Conservation (phyloP, 352 stramenopile genomes). For the Globisporangium barbulae region DNA sequence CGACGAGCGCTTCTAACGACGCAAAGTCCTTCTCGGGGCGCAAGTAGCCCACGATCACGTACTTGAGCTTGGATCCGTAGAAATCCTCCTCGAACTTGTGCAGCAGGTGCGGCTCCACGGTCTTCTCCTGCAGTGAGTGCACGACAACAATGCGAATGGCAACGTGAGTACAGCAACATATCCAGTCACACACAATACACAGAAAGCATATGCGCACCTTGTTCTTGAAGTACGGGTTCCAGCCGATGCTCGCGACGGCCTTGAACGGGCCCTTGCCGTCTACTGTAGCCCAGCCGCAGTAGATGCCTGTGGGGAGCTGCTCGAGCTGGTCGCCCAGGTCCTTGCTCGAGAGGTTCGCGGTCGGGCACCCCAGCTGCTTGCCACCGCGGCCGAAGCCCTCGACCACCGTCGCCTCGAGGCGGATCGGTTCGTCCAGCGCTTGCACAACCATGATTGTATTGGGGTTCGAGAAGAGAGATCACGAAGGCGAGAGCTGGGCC, state of each 20-base stretch:
- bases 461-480: not conserved
- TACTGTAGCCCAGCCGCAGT: constrained; percentile 92
- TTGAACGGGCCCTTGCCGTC: constrained; percentile 86
- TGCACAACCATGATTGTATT: constrained; percentile 42
- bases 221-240: constrained; percentile 94
- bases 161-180: not conserved
- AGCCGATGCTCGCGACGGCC: constrained; percentile 97
- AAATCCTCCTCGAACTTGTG: constrained; percentile 93
- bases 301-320: constrained; percentile 87
- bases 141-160: not conserved
- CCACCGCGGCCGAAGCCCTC: constrained; percentile 92
- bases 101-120: constrained; percentile 95
- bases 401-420: constrained; percentile 89
- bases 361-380: constrained; percentile 96
- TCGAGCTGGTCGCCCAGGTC: constrained; percentile 83
- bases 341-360: constrained; percentile 91
- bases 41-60: constrained; percentile 92
- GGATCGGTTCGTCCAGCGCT: constrained; percentile 55
- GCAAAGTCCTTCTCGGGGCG: constrained; percentile 94
- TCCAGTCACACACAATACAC: not conserved
- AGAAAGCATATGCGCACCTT: constrained; percentile 40
- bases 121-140: constrained; percentile 80
- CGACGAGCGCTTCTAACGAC: constrained; percentile 91
- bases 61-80: constrained; percentile 92
- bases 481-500: no score